Conservation (phyloP, 2,329 filamentous ascomycete species). For the Cladobotryum protrusum region DNA sequence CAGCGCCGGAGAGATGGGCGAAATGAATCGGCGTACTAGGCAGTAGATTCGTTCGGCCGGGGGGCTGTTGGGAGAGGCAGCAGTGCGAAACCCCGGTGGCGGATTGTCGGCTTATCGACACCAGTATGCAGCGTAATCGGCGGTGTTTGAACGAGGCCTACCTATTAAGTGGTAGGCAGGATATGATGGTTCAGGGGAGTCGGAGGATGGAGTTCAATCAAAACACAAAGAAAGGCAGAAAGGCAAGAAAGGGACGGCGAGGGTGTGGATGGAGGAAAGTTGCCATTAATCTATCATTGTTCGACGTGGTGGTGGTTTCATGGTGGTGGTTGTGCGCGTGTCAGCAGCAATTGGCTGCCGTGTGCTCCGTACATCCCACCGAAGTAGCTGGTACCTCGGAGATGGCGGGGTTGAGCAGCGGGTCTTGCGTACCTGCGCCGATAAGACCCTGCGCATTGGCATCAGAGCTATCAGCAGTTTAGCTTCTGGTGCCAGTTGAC, state of each 20-base stretch:
- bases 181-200: too few relatives aligned
- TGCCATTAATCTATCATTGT: too few relatives aligned
- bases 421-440: slow-evolving; percentile 8
- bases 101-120: too few relatives aligned
- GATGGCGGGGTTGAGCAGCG: slow-evolving; percentile 7
- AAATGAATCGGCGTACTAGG: neutral
- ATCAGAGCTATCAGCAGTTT: neutral
- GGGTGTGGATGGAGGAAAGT: too few relatives aligned
- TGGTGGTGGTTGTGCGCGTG: neutral
- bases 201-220: too few relatives aligned
- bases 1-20: slow-evolving; percentile 26
- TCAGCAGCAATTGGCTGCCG: neutral
- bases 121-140: too few relatives aligned
- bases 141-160: too few relatives aligned
- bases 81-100: too few relatives aligned
- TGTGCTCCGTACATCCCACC: neutral
- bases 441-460: slow-evolving; percentile 4
- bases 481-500: neutral
- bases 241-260: too few relatives aligned
- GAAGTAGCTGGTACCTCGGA: neutral
- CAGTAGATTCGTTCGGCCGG: neutral
- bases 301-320: neutral
- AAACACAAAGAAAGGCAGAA: too few relatives aligned
- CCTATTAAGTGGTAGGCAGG: too few relatives aligned
- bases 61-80: neutral